Evolutionary conservation across 1,139 yeast species (phyloP).

Genomic region (Yamadazyma triangularis): DNA sequence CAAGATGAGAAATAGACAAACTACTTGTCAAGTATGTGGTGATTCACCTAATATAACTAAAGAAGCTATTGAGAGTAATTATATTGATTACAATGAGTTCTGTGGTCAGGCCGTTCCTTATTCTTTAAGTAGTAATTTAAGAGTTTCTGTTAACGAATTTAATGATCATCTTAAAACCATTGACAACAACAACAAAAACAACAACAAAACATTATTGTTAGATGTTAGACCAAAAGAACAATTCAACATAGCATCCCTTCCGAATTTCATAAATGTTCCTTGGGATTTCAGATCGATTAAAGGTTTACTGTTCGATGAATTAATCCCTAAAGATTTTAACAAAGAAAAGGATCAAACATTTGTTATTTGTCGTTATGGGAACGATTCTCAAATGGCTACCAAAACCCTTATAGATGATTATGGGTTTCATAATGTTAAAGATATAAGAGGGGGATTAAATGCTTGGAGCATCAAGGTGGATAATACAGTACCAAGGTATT

Average conservation of each 20-base stretch:
- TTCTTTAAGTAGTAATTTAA: slow-evolving; percentile 32
- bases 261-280: slow-evolving; percentile 61
- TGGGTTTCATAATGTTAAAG: slow-evolving; percentile 51
- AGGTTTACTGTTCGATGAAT: slow-evolving; percentile 19
- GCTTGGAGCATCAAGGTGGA: slow-evolving; percentile 68
- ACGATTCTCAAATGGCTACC: slow-evolving; percentile 83
- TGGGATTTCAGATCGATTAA: slow-evolving; percentile 45
- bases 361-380: slow-evolving; percentile 83
- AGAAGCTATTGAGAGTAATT: slow-evolving; percentile 40
- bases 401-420: slow-evolving; percentile 46
- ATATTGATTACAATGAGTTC: slow-evolving; percentile 61
- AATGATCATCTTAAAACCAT: slow-evolving; percentile 11
- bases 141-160: slow-evolving; percentile 51
- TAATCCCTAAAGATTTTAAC: slow-evolving; percentile 17
- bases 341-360: slow-evolving; percentile 21
- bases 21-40: slow-evolving; percentile 65
- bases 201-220: slow-evolving; percentile 28
- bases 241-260: slow-evolving; percentile 59
- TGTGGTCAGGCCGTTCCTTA: slow-evolving; percentile 59
- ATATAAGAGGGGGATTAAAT: slow-evolving; percentile 73
- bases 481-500: slow-evolving; percentile 63
- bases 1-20: slow-evolving; percentile 71
- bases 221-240: slow-evolving; percentile 87
- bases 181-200: too few species aligned
- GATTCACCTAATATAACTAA: slow-evolving; percentile 43